These are phyloP conservation scores for Fomitiporia mediterranea DNA, from an alignment of 1,284 basidiomycete genomes.

Conservation along the genomic window DNA sequence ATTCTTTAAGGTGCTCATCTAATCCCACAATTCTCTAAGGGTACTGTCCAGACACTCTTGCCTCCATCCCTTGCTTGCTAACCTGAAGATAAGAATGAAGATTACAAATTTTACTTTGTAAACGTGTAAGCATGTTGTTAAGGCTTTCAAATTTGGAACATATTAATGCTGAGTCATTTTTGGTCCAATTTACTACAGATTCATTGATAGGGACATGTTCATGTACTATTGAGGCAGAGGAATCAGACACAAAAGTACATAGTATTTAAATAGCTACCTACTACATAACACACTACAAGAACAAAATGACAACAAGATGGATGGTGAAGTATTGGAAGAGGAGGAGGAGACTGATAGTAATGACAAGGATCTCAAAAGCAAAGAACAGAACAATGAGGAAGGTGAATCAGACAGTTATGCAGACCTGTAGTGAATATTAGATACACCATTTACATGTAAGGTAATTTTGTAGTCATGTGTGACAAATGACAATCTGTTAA, in stretches of 20 bases:
- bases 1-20: conserved; percentile 14
- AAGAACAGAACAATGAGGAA: too few species aligned
- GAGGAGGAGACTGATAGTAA: too few species aligned
- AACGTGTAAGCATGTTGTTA: conserved; percentile 35
- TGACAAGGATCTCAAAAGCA: too few species aligned
- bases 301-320: not conserved
- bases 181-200: conserved; percentile 25
- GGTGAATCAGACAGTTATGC: too few species aligned
- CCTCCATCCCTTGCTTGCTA: conserved; percentile 26
- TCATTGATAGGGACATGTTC: conserved; percentile 34
- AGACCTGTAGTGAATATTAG: too few species aligned
- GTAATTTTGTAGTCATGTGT: too few species aligned
- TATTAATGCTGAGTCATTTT: conserved; percentile 19
- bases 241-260: conserved; percentile 26
- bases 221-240: conserved; percentile 30
- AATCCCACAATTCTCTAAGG: conserved; percentile 23
- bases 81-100: conserved; percentile 23
- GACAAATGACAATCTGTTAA: too few species aligned
- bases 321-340: too few species aligned
- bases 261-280: not conserved
- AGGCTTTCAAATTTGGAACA: too few species aligned
- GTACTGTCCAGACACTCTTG: conserved; percentile 25
- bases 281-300: not conserved
- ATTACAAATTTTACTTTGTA: conserved; percentile 34
- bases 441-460: too few species aligned